phyloP scores from a whole-genome alignment of 495 filamentous ascomycete genomes.

The Glutinoglossum americanum region DNA sequence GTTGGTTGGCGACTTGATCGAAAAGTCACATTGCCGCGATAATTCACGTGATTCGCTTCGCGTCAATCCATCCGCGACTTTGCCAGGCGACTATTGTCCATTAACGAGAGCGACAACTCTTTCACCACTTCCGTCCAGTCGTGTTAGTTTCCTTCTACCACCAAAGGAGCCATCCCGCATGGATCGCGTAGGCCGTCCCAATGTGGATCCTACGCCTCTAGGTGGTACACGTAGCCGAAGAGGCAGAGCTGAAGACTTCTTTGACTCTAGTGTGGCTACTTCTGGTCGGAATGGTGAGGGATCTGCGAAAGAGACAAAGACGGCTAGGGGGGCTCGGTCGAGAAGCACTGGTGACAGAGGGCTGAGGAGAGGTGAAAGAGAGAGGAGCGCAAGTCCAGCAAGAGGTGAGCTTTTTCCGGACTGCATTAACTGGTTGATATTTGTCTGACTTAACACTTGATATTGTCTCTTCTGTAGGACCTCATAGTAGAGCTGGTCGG shows the following conservation, averaged over 20 bases:
- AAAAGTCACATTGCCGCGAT: no score
- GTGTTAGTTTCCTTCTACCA: neutral
- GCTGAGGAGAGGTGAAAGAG: neutral
- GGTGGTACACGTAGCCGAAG: neutral
- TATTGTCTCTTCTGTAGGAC: neutral
- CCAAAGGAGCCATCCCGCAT: neutral
- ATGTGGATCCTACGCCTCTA: neutral
- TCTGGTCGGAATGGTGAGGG: neutral
- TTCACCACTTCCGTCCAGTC: neutral
- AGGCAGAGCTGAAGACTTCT: constrained; percentile 1
- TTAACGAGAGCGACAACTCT: neutral
- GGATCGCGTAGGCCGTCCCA: neutral
- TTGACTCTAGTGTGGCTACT: neutral
- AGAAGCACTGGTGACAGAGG: neutral
- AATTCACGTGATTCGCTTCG: no score
- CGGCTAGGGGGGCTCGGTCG: neutral
- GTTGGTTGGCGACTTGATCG: no score
- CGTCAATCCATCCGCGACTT: no score
- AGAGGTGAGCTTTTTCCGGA: neutral
- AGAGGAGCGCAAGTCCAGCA: neutral
- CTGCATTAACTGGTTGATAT: neutral
- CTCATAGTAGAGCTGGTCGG: neutral
- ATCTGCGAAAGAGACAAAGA: neutral
- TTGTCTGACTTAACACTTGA: neutral
- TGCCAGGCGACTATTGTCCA: no score